Base-by-base conservation (phyloP, 805 yeast species). In the Suhomyces faveliae region DNA sequence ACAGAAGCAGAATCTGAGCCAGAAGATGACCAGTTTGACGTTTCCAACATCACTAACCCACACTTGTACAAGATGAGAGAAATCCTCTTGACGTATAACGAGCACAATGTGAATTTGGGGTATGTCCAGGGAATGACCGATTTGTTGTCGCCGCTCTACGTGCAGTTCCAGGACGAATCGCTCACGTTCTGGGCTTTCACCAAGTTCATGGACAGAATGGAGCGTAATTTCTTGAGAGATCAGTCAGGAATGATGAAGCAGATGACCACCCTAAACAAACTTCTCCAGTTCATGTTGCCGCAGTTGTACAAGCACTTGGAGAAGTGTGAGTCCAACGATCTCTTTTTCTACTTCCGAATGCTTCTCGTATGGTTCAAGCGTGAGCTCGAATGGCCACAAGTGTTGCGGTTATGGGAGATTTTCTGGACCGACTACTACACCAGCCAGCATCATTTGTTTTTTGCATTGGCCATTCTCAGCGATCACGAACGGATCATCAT, bases 101-200 rank as follows among this genome's bases (percentile, higher is more conserved):
- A 87, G 64, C 78, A 84, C 63, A 91, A 94, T 64, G 74, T 72
- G 40, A 85, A 89, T 55, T 68, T 94, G 55, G 99, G 99, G 0
- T 94, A 94, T 60, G 96, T 94, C 15, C 99, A 94, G 69, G 99
- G 99, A 1, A 94, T 94, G 99, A 83, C 94, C 8, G 99, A 94
- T 65, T 71, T 94, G 44, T 70, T 94, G 30, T 86, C 97, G 0
- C 97, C 97, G 0, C 67, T 94, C 2, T 94, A 89, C 63, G 80
- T 77, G 45, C 67, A 61, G 59, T 71, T 56, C 54, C 77, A 78
- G 54, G 96, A 91, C 62, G 96, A 91, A 55, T 71, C 84, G 0
- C 59, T 89, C 20, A 75, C 96, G 5, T 94, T 94, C 64, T 89
- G 97, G 95, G 84, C 90, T 7, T 92, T 94, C 70, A 76, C 80